These are phyloP conservation scores for Alternaria arbusti DNA, from an alignment of 2,329 filamentous ascomycete species.

Conservation along the genomic window DNA sequence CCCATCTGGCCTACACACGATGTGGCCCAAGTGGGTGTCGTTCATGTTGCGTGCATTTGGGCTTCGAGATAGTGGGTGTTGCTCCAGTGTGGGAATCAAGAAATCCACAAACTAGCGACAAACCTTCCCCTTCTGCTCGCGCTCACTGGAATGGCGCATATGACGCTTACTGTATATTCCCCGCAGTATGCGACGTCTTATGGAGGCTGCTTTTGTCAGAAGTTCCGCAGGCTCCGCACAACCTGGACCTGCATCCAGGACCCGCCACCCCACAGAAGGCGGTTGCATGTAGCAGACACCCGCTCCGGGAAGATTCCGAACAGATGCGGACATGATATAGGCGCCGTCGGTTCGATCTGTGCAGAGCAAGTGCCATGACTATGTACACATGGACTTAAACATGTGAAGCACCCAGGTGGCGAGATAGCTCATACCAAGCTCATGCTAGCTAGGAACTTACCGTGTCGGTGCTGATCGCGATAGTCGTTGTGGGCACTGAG, in stretches of 20 bases:
- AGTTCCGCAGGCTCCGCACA: slow-evolving; percentile 14
- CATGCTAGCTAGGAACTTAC: slow-evolving; percentile 22
- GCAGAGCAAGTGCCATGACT: slow-evolving; percentile 8
- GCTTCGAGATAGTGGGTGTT: not conserved
- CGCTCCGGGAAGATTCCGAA: not conserved
- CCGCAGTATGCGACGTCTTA: slow-evolving; percentile 16
- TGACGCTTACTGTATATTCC: slow-evolving; percentile 14
- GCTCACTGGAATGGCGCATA: not conserved
- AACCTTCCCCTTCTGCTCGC: not conserved
- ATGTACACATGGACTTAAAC: slow-evolving; percentile 8
- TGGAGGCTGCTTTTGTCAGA: slow-evolving; percentile 7
- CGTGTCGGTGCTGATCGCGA: slow-evolving; percentile 23
- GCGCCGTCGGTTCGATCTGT: not conserved
- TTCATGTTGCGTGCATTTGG: not conserved
- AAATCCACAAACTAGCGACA: not conserved
- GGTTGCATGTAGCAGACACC: not conserved
- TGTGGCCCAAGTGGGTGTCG: not conserved
- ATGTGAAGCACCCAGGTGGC: slow-evolving; percentile 14
- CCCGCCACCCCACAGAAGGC: not conserved
- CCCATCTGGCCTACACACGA: slow-evolving; percentile 1
- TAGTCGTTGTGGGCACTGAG: slow-evolving; percentile 24
- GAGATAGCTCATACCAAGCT: slow-evolving; percentile 22
- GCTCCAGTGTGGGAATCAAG: not conserved
- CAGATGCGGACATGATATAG: not conserved
- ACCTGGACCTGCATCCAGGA: not conserved